Percentiles rank a stretch among this genome's conserved stretches.
These are phyloP conservation scores for Rhizomucor pusillus DNA, from an alignment of 371 early-diverging fungal genomes.

Conservation along the genomic window DNA sequence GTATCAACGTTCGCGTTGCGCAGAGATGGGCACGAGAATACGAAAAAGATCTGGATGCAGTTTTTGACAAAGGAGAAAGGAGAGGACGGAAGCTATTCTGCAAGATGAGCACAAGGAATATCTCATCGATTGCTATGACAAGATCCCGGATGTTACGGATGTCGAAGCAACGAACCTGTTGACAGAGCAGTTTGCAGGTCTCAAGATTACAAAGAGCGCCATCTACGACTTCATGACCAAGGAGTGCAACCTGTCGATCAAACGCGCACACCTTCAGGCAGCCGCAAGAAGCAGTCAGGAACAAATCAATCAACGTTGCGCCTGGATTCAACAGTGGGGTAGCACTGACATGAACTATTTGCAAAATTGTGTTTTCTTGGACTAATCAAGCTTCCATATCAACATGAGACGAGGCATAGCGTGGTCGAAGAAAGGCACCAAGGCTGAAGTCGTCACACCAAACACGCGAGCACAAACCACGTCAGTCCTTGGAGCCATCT, in stretches of 20 bases:
- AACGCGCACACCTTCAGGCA: slow-evolving; percentile 18
- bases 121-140: slow-evolving; percentile 13
- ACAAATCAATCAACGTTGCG: slow-evolving; percentile 19
- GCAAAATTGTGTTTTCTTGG: slow-evolving; percentile 12
- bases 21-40: too few species aligned
- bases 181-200: slow-evolving; percentile 16
- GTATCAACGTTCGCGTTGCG: too few species aligned
- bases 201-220: slow-evolving; percentile 15
- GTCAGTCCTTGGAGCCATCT: slow-evolving; percentile 10
- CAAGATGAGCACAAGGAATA: slow-evolving; percentile 13
- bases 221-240: slow-evolving; percentile 19
- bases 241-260: slow-evolving; percentile 22
- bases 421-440: slow-evolving; percentile 10
- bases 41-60: too few species aligned
- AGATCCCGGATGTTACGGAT: slow-evolving; percentile 15
- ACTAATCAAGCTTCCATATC: slow-evolving; percentile 14
- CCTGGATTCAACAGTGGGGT: too few species aligned
- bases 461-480: slow-evolving; percentile 5
- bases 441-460: slow-evolving; percentile 3
- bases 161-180: slow-evolving; percentile 22
- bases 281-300: slow-evolving; percentile 20
- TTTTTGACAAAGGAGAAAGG: too few species aligned
- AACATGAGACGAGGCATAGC: slow-evolving; percentile 5
- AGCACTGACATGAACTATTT: slow-evolving; percentile 8
- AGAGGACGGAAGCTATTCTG: too few species aligned